phyloP scores from a whole-genome alignment of 2,329 filamentous ascomycete species.

The Leptographium procerum region DNA sequence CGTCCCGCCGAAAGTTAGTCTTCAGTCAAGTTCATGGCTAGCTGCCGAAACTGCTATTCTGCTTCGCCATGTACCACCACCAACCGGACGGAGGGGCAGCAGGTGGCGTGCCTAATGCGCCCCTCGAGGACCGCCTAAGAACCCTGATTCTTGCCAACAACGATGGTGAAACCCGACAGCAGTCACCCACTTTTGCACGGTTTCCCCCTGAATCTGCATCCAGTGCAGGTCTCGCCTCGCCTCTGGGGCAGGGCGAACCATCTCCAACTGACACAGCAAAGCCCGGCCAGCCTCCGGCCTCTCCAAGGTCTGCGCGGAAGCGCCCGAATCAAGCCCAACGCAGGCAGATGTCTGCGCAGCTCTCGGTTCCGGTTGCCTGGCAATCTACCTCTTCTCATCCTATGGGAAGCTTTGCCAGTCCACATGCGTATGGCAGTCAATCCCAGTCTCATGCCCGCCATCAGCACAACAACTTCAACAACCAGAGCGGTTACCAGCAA shows the following conservation, averaged over 20 bases:
- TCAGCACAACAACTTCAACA: constrained; percentile 17
- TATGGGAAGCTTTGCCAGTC: constrained; percentile 19
- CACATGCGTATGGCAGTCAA: constrained; percentile 19
- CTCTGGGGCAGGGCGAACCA: not conserved
- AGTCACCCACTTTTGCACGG: not conserved
- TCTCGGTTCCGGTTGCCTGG: constrained; percentile 44
- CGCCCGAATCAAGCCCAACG: constrained; percentile 53
- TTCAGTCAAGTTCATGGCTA: constrained; percentile 7
- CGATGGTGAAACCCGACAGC: not conserved
- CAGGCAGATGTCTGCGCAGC: constrained; percentile 49
- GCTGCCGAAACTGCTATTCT: not conserved
- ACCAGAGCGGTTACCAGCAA: constrained; percentile 9
- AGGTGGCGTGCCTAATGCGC: constrained; percentile 1
- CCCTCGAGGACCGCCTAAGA: constrained; percentile 15
- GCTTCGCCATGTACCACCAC: constrained; percentile 6
- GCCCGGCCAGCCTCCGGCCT: constrained; percentile 1
- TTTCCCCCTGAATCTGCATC: not conserved
- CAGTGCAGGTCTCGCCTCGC: not conserved
- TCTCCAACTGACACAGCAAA: not conserved
- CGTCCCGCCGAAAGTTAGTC: not conserved
- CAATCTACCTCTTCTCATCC: constrained; percentile 20
- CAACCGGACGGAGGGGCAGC: constrained; percentile 2
- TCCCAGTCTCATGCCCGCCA: constrained; percentile 20
- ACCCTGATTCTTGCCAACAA: constrained; percentile 14
- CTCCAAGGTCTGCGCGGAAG: constrained; percentile 23